Evolutionary conservation across 164 flowering plant species (phyloP).

Genomic region (Vitis amurensis): DNA sequence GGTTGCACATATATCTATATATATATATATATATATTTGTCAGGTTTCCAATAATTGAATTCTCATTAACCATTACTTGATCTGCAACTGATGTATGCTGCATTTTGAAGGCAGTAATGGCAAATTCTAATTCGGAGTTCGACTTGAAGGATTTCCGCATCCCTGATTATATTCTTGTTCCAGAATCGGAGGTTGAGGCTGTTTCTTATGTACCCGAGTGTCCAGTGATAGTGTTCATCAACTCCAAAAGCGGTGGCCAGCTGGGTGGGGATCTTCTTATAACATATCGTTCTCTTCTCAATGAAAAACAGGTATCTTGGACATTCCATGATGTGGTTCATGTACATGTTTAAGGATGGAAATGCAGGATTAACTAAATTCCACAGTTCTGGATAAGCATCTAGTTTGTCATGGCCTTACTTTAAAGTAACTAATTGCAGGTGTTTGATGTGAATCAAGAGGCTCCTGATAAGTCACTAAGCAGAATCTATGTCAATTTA

Average conservation of each 20-base stretch:
- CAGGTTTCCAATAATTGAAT: not conserved
- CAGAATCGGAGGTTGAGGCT: constrained; percentile 18
- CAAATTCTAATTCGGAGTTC: constrained; percentile 12
- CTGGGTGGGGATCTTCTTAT: constrained; percentile 55
- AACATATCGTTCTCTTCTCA: constrained; percentile 45
- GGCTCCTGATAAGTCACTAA: constrained; percentile 67
- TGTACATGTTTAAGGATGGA: not conserved
- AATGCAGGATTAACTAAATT: not conserved
- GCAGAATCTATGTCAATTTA: constrained; percentile 53
- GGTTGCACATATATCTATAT: not conserved
- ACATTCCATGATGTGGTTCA: not conserved
- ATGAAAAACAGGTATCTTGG: constrained; percentile 41
- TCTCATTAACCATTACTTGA: not conserved
- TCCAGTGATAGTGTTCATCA: constrained; percentile 50
- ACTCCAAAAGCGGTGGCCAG: constrained; percentile 65
- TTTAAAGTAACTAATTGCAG: constrained; percentile 29
- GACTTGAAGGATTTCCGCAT: constrained; percentile 40
- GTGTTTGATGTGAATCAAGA: constrained; percentile 74
- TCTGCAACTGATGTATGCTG: not conserved
- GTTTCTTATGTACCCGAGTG: constrained; percentile 24
- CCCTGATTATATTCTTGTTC: constrained; percentile 38
- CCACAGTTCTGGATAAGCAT: not conserved
- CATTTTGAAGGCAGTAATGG: constrained; percentile 12
- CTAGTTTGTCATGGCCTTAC: not conserved
- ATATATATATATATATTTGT: not conserved